Percentiles rank a stretch among this genome's conserved stretches.
These are phyloP conservation scores for Copromyces sp. DNA, from an alignment of 495 filamentous ascomycete species.

Conservation along the genomic window DNA sequence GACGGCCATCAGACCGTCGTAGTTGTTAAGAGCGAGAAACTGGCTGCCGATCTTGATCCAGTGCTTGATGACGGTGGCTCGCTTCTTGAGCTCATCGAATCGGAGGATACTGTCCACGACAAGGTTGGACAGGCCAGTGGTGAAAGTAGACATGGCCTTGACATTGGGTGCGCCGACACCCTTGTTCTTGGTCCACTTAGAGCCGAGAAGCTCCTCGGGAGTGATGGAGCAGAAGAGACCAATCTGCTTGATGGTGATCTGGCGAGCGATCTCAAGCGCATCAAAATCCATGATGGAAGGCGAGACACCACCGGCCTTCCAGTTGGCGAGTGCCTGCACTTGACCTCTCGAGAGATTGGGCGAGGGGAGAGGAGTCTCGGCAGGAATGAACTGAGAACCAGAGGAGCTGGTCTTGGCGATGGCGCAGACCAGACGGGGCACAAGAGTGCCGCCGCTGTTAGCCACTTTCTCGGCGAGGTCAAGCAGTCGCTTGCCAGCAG, in stretches of 20 bases:
- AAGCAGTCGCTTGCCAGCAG: slow-evolving; percentile 65
- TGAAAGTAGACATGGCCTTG: slow-evolving; percentile 84
- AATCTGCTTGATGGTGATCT: slow-evolving; percentile 90
- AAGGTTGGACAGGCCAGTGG: slow-evolving; percentile 82
- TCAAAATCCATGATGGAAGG: slow-evolving; percentile 89
- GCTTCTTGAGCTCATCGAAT: slow-evolving; percentile 79
- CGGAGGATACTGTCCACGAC: slow-evolving; percentile 93
- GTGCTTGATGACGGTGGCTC: slow-evolving; percentile 86
- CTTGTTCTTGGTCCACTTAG: slow-evolving; percentile 83
- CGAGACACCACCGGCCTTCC: slow-evolving; percentile 56
- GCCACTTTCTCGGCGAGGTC: slow-evolving; percentile 80
- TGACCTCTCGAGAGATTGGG: slow-evolving; percentile 69
- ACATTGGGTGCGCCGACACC: slow-evolving; percentile 81
- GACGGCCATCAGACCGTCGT: slow-evolving; percentile 93
- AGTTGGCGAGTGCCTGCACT: slow-evolving; percentile 56
- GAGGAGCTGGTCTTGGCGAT: slow-evolving; percentile 81
- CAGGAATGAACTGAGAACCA: slow-evolving; percentile 54
- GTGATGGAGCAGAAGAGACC: slow-evolving; percentile 85
- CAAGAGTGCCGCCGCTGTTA: slow-evolving; percentile 58
- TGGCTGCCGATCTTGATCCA: slow-evolving; percentile 94
- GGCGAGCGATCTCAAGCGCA: slow-evolving; percentile 80
- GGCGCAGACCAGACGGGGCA: slow-evolving; percentile 79
- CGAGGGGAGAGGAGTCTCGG: slow-evolving; percentile 59
- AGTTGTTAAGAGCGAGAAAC: slow-evolving; percentile 86
- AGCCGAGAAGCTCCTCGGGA: slow-evolving; percentile 86